Evolutionary conservation across 169 alveolate species (phyloP), one percentile per base, ranked within the genome.

Genomic region (Cryptosporidium ryanae): DNA sequence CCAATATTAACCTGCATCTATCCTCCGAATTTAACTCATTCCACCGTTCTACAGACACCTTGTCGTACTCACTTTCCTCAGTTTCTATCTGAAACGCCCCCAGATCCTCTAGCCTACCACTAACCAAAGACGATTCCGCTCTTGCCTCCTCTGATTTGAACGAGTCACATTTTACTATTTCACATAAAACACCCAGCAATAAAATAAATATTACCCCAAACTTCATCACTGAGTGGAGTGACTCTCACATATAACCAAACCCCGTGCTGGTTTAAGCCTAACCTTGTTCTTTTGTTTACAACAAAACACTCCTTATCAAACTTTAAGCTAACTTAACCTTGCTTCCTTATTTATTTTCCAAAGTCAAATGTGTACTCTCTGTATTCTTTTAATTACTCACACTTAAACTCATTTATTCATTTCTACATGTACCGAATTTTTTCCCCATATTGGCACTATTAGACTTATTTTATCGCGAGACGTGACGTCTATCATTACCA

Each of bases 1-100:
- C 70, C 46, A 76, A 15, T 55, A 76, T 76, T 38, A 76, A 48
- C 49, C 43, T 67, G 29, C 87, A 76, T 46, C 59, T 76, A 21
- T 61, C 63, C 29, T 76, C 87, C 1, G 87, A 63, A n/a, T 49
- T 59, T 23, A 76, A 46, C 6, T 43, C 31, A 13, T 13, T 59
- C 87, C 87, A 76, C 5, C 38, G 48, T 15, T 3, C 21, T 2
- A 38, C 70, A 17, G 55, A 12, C 23, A 10, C 43, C 59, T 46
- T 76, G 8, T 76, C 87, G 21, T 76, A 76, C 27, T 76, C 71
- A 29, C 38, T 55, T 59, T 55, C 76, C 5, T 44, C 66, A 3
- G 38, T 32, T 17, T 50, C 48, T 29, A 50, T 68, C 13, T 15
- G 29, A 10, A 55, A 49, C 21, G 13, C 27, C 17, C 52, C 83